Evolutionary conservation across 2,329 filamentous ascomycete species (phyloP), one percentile per base, ranked within the genome.

Genomic region (Nothophaeocryptopus gaeumannii): DNA sequence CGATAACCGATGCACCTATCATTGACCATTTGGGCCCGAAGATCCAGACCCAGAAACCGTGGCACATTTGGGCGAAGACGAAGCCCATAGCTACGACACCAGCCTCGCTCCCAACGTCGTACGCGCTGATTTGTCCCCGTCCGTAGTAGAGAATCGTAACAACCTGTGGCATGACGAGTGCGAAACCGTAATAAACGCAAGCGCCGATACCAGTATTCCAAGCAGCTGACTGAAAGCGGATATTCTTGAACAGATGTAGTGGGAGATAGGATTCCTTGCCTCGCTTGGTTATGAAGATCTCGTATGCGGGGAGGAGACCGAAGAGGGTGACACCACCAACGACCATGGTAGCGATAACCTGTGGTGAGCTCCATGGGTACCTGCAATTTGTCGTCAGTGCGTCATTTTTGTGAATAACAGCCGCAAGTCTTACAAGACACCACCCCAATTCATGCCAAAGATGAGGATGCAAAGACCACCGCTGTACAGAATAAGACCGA

Each of bases 361-460:
- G 49, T 8, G 56, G 50, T 11, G 58, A 61, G 38, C 56, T 58
- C 64, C 64, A 67, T 3, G 64, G 63, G 40, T 66, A 63, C 12
- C 54, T 53, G 35, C 5, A 11, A 35, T 4, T 14, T 13, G 16
- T 14, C 5, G 31, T 46, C 26, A 46, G 35, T n/a, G 38, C 5
- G 31, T n/a, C n/a, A 8, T 14, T 7, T 4, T n/a, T 13, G 14
- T n/a, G 5, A 14, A 46, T 4, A 7, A 30, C 2, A 10, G n/a
- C 10, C 30, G 10, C n/a, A 29, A 8, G 26, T 26, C 56, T 50
- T 42, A 59, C 30, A 66, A 40, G 2, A 54, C 55, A 31, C 66
- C 65, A 41, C 64, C 65, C 62, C 61, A 61, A 20, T 57, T 59
- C 12, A 64, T 34, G 33, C 60, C 61, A 40, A 64, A 58, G 40